Evolutionary conservation across 1,284 basidiomycete genomes (phyloP), one percentile per base, ranked within the genome.

Genomic region (Moniliophthora roreri): DNA sequence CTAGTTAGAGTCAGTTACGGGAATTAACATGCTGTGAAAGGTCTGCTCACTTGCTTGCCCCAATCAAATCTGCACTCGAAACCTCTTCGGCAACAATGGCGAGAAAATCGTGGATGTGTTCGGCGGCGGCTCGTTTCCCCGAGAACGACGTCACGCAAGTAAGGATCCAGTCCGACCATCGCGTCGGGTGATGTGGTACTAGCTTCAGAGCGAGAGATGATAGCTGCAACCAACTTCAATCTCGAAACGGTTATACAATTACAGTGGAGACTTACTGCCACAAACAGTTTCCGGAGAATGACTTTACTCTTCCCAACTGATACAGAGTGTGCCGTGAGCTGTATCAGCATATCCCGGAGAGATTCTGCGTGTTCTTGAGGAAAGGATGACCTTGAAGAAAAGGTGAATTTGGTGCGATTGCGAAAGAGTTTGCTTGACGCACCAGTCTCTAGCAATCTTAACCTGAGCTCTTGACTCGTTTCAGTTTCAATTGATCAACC

Each of bases 371-470:
- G 73, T 41, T 84, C 80, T 28, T 68, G 58, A 0, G 87, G 84
- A 61, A 90, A 84, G 1, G 73, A 63, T 11, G 82, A 79, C 85
- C 88, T 91, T 51, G n/a, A 51, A 10, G 34, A 13, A 23, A 18
- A 44, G 8, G 16, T 40, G 42, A 4, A 13, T 23, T 28, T 24
- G 16, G 34, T n/a, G 15, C 10, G 13, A 20, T 34, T 20, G 20
- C 18, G 11, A 37, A 36, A 5, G 48, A 39, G 15, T 57, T 41
- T 51, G 13, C 28, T n/a, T n/a, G 48, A 68, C 85, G 60, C 63
- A 93, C 92, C 92, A 93, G 65, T 95, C 93, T 58, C 93, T 76
- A 16, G 89, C 84, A 61, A 95, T 92, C 79, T 95, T 95, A 56
- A 94, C 90, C 65, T 94, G 91, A 1, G 89, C 83, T 32, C 55